phyloP scores from a whole-genome alignment of 208 protist species.

The Kentomonas sorsogonicus region DNA sequence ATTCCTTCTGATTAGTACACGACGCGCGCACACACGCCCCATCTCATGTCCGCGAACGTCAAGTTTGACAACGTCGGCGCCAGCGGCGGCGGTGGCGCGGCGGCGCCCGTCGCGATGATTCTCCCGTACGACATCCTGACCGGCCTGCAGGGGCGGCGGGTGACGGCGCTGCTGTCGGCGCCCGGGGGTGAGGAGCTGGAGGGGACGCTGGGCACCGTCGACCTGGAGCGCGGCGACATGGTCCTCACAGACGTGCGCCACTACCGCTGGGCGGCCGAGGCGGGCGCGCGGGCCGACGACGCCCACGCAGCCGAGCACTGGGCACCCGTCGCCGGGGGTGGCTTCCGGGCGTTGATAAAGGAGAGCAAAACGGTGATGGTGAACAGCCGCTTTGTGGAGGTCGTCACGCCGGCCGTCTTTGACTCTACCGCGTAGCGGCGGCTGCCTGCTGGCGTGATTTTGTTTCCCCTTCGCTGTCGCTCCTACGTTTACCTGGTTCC shows the following conservation, averaged over 20 bases:
- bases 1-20: too few relatives aligned
- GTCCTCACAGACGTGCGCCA: conserved; percentile 66
- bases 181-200: conserved; percentile 56
- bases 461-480: too few relatives aligned
- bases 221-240: conserved; percentile 65
- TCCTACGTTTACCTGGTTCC: too few relatives aligned
- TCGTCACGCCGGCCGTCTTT: conserved; percentile 64
- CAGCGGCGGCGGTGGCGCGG: too few relatives aligned
- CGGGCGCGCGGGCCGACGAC: neutral
- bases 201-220: conserved; percentile 52
- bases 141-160: conserved; percentile 57
- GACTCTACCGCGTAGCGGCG: conserved; percentile 3
- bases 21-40: too few relatives aligned
- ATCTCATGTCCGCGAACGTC: too few relatives aligned
- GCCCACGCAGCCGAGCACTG: conserved; percentile 1
- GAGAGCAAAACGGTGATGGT: conserved; percentile 53
- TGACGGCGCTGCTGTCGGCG: conserved; percentile 64
- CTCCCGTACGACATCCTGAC: conserved; percentile 70
- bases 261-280: conserved; percentile 29
- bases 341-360: conserved; percentile 31
- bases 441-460: too few relatives aligned
- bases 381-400: conserved; percentile 60
- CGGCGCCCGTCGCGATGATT: conserved; percentile 22
- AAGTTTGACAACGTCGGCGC: too few relatives aligned
- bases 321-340: conserved; percentile 24